Evolutionary conservation across 1,284 basidiomycete genomes (phyloP).

Genomic region (Sporisorium graminicola): DNA sequence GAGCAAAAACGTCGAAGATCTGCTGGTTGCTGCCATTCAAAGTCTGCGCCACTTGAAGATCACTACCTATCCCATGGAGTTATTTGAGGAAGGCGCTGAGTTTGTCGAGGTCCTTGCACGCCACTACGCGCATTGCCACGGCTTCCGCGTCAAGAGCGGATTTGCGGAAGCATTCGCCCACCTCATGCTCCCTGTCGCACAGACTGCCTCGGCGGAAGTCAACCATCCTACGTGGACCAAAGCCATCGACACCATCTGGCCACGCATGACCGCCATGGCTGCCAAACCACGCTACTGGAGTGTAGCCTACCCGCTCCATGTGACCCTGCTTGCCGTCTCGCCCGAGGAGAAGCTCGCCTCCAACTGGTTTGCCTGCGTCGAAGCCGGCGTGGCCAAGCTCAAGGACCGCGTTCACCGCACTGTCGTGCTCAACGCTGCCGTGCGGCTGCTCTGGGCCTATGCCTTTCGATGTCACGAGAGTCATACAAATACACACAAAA

Average conservation of each 20-base stretch:
- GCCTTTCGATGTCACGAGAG: conserved; percentile 91
- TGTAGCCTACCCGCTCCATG: conserved; percentile 85
- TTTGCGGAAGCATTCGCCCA: conserved; percentile 86
- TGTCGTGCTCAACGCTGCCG: conserved; percentile 82
- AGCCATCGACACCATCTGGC: conserved; percentile 86
- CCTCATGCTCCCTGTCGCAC: conserved; percentile 85
- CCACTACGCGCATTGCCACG: conserved; percentile 86
- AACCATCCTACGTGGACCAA: conserved; percentile 95
- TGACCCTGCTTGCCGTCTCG: conserved; percentile 86
- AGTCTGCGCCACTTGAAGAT: conserved; percentile 64
- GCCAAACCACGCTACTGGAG: conserved; percentile 91
- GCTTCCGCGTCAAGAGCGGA: conserved; percentile 83
- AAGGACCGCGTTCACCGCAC: conserved; percentile 87
- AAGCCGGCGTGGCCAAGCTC: conserved; percentile 77
- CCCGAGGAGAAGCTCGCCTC: conserved; percentile 86
- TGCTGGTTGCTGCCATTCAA: conserved; percentile 61
- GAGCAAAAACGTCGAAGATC: conserved; percentile 60
- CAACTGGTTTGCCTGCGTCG: conserved; percentile 77
- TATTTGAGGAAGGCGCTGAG: conserved; percentile 92
- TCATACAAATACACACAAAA: conserved; percentile 80
- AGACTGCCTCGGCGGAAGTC: conserved; percentile 95
- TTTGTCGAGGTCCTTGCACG: conserved; percentile 86
- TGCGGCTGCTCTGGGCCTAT: conserved; percentile 92
- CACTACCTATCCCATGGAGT: conserved; percentile 85
- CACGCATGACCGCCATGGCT: conserved; percentile 87